Conservation (phyloP, 2,329 filamentous ascomycete genomes). For the Polychaeton citri region DNA sequence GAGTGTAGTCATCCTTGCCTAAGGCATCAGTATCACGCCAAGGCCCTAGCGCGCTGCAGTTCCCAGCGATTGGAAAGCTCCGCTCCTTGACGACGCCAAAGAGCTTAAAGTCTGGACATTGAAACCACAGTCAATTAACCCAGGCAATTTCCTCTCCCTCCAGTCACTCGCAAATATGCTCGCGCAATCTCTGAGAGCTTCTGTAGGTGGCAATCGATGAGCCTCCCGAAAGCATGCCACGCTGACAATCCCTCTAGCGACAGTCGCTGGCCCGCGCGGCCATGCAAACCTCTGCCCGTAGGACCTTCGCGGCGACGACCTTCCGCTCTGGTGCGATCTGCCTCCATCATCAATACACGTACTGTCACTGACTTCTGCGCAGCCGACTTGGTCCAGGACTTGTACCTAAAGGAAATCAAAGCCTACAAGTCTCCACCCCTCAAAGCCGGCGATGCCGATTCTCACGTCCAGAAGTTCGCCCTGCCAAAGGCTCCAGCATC, state of each 20-base stretch:
- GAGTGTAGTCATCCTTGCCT: no score
- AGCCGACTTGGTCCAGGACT: constrained; percentile 96
- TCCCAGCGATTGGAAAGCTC: neutral
- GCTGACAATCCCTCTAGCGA: constrained; percentile 33
- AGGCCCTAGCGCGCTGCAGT: neutral
- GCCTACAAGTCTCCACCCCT: constrained; percentile 76
- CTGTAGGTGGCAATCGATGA: constrained; percentile 28
- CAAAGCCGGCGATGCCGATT: constrained; percentile 78
- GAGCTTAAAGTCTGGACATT: no score
- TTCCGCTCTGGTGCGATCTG: constrained; percentile 7
- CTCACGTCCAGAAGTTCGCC: constrained; percentile 79
- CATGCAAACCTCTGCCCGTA: constrained; percentile 37
- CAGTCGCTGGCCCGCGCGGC: constrained; percentile 47
- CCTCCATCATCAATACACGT: constrained; percentile 38
- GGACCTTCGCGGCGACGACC: neutral
- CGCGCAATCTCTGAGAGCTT: constrained; percentile 48
- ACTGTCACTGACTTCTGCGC: constrained; percentile 3
- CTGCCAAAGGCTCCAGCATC: constrained; percentile 70
- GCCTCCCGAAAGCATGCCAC: constrained; percentile 8
- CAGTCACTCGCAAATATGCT: no score
- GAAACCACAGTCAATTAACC: no score
- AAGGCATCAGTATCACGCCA: no score
- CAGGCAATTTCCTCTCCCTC: no score
- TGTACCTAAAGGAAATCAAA: constrained; percentile 94
- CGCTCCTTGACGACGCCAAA: constrained; percentile 1